Base-by-base conservation (phyloP, 306 rosid genomes). In the Comarum palustre region DNA sequence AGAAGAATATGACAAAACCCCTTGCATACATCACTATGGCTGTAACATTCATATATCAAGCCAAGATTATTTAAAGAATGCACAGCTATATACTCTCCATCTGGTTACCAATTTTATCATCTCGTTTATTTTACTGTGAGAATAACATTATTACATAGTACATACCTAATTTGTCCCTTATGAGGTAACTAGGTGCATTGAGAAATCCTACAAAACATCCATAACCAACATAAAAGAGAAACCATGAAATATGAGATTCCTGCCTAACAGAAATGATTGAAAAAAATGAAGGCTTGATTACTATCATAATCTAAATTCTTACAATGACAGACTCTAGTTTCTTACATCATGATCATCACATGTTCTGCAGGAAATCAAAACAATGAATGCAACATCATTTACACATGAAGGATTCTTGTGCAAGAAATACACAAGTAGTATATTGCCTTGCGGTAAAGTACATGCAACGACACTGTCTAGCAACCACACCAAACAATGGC, bases 391-490 rank as follows among this genome's bases (percentile, higher is more conserved):
- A 67, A 65, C 79, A 75, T 76, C 84, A 91, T 90, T 78, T 90
- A 85, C 88, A 86, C 68, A 87, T 75, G 84, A 87, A 81, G 80
- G 74, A 85, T 81, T 86, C 80, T 76, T 84, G 55, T 84, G 86
- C 78, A 80, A 76, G 82, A 85, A 87, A 83, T 84, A 93, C 90
- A 90, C 86, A 77, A 73, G 87, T 71, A 84, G 83, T 80, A 87
- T 80, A 79, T 78, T 78, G 87, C 88, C 86, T 82, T 66, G 72
- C 69, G 87, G 86, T 73, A 75, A 80, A 82, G 84, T 77, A 88
- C 90, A 84, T 80, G 81, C 80, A 81, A 78, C 76, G 39, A 87
- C 89, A 79, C 81, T 70, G 79, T 27, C 62, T 76, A 80, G 82
- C 69, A 85, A 83, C 82, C 68, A 89, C 81, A 82, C 76, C 81